phyloP scores from a whole-genome alignment of 192 early-diverging fungal genomes.

The Gaertneriomyces semiglobifer region DNA sequence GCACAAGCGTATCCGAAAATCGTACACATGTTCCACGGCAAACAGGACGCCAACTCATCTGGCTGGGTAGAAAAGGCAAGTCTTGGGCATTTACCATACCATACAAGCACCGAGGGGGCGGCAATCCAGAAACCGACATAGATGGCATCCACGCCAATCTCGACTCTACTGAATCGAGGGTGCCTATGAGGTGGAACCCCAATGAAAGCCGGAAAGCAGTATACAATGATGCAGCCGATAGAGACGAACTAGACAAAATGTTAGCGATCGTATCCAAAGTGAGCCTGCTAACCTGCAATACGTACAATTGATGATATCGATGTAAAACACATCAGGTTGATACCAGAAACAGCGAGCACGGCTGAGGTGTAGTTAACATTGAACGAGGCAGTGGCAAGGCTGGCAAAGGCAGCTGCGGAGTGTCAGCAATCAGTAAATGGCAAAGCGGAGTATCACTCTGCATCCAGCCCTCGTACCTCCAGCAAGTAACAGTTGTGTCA shows the following conservation, averaged over 20 bases:
- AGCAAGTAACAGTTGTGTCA: conserved; percentile 29
- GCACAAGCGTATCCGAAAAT: conserved; percentile 40
- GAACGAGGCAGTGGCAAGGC: conserved; percentile 41
- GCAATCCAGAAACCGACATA: conserved; percentile 40
- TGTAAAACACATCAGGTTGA: conserved; percentile 44
- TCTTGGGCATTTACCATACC: conserved; percentile 32
- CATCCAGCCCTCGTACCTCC: conserved; percentile 12
- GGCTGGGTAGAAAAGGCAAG: conserved; percentile 11
- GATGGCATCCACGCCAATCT: conserved; percentile 38
- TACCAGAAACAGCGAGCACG: conserved; percentile 40
- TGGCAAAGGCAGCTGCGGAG: conserved; percentile 34
- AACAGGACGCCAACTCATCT: conserved; percentile 7
- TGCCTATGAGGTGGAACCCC: conserved; percentile 45
- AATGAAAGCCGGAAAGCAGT: conserved; percentile 43
- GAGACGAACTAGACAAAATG: conserved; percentile 40
- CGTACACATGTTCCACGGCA: conserved; percentile 40
- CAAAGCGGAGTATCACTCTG: neutral
- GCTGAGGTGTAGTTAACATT: conserved; percentile 43
- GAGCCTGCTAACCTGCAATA: neutral
- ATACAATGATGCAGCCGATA: conserved; percentile 45
- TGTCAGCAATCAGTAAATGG: neutral
- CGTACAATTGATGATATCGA: conserved; percentile 41
- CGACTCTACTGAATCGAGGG: conserved; percentile 44
- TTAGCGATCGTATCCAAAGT: neutral
- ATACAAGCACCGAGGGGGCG: conserved; percentile 32